Conservation (phyloP, 805 yeast species). For the Nakazawaea ernobii region DNA sequence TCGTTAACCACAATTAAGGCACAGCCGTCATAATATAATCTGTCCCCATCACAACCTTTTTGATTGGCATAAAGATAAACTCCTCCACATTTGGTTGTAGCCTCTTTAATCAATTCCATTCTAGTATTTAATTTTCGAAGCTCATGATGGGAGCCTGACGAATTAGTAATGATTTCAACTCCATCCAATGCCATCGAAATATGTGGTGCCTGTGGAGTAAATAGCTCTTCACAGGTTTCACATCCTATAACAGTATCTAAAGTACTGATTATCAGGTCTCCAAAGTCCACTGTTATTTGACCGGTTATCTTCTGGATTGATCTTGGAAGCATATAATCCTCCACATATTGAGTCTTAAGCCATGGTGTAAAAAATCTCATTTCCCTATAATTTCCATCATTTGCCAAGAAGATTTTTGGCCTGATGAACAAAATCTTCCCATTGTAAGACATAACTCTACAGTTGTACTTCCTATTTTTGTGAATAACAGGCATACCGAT, state of each 20-base stretch:
- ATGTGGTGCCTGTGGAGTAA: conserved; percentile 95
- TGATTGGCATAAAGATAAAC: conserved; percentile 91
- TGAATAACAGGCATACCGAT: conserved; percentile 94
- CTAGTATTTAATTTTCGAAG: conserved; percentile 83
- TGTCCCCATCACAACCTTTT: conserved; percentile 97
- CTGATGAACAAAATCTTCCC: conserved; percentile 78
- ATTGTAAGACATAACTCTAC: conserved; percentile 78
- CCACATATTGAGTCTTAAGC: conserved; percentile 73
- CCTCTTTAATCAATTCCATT: conserved; percentile 79
- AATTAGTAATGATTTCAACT: conserved; percentile 93
- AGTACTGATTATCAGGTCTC: conserved; percentile 85
- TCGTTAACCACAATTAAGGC: conserved; percentile 94
- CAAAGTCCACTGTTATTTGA: conserved; percentile 69
- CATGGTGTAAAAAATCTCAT: conserved; percentile 97
- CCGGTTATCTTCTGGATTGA: conserved; percentile 58
- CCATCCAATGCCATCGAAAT: conserved; percentile 90
- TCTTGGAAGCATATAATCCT: conserved; percentile 68
- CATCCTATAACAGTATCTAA: conserved; percentile 90
- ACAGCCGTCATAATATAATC: conserved; percentile 95
- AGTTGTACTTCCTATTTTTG: conserved; percentile 83
- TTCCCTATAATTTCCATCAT: conserved; percentile 97
- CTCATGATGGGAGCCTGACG: conserved; percentile 98
- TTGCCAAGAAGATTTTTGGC: conserved; percentile 90
- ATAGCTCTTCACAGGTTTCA: conserved; percentile 96
- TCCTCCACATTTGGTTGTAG: conserved; percentile 96